Percentiles rank a stretch among this genome's conserved stretches.
phyloP scores from a whole-genome alignment of 257 asterid genomes.

The Gardenia jasminoides region DNA sequence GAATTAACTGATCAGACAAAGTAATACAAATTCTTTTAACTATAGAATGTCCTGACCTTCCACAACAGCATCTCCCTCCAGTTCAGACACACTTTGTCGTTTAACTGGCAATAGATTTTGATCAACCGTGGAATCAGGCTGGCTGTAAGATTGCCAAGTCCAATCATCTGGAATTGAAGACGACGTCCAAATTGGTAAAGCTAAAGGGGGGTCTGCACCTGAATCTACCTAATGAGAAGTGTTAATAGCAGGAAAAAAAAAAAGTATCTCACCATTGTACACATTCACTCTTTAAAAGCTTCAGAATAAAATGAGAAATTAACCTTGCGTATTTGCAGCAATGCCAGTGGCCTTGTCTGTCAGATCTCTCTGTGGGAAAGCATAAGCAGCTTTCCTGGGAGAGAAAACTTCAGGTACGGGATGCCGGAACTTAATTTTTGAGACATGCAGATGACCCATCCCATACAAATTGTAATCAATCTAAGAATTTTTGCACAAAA shows the following conservation, averaged over 20 bases:
- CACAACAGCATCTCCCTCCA: constrained; percentile 86
- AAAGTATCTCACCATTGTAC: constrained; percentile 19
- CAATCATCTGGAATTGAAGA: constrained; percentile 82
- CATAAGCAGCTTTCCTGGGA: constrained; percentile 34
- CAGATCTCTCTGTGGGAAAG: constrained; percentile 30
- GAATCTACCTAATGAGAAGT: constrained; percentile 63
- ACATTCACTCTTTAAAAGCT: constrained; percentile 13
- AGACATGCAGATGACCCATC: constrained; percentile 86
- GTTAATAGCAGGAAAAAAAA: constrained; percentile 11
- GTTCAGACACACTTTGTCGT: constrained; percentile 82
- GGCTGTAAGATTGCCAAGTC: constrained; percentile 58
- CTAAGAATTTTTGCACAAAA: constrained; percentile 40
- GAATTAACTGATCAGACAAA: constrained; percentile 21
- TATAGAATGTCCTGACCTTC: constrained; percentile 54
- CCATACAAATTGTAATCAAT: constrained; percentile 90
- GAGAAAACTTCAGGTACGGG: constrained; percentile 71
- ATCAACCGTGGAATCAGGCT: constrained; percentile 41
- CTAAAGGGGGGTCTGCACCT: constrained; percentile 32
- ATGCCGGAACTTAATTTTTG: constrained; percentile 78
- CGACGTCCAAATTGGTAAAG: constrained; percentile 63
- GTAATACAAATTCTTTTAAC: constrained; percentile 16
- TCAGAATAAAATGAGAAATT: constrained; percentile 18
- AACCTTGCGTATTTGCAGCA: constrained; percentile 49
- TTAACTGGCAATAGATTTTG: constrained; percentile 41
- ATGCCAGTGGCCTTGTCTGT: constrained; percentile 30